Conservation (phyloP, 2,329 filamentous ascomycete genomes). For the Monosporascus sp. region DNA sequence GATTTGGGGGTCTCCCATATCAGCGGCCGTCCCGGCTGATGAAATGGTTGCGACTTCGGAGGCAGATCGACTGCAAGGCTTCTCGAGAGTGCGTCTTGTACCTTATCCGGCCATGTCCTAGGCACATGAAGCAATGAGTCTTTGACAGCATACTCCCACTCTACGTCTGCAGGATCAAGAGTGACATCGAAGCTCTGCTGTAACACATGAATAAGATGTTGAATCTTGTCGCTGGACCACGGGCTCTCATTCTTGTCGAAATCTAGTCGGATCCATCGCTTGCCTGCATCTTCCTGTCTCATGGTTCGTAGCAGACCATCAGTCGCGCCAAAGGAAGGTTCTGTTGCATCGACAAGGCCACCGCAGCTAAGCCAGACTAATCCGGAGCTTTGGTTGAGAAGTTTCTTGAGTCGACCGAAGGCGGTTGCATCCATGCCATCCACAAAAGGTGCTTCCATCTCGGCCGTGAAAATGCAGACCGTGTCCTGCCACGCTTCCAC, state of each 20-base stretch:
- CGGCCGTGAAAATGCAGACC: conserved; percentile 8
- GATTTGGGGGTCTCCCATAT: too few species aligned
- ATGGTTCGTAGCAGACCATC: background rate
- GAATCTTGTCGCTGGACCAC: conserved; percentile 11
- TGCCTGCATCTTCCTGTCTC: conserved; percentile 1
- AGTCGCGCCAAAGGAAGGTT: background rate
- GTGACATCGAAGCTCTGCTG: conserved; percentile 11
- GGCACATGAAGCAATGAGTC: too few species aligned
- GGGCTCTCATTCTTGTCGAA: conserved; percentile 4
- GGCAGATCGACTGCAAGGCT: too few species aligned
- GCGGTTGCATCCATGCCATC: conserved; percentile 4
- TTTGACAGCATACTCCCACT: conserved; percentile 17
- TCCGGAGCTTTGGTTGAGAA: conserved; percentile 2
- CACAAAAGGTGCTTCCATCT: too few species aligned
- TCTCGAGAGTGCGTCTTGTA: too few species aligned
- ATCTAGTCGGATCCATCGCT: conserved; percentile 8
- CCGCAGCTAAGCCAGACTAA: conserved; percentile 9
- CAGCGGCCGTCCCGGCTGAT: too few species aligned
- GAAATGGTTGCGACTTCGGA: too few species aligned
- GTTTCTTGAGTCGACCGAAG: conserved; percentile 6
- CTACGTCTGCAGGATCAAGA: background rate
- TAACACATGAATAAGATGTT: conserved; percentile 9
- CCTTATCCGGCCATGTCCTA: too few species aligned
- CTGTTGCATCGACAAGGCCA: background rate
- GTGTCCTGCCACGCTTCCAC: conserved; percentile 1